A percentile compares a stretch with the other conserved stretches of the same genome.
phyloP scores from a whole-genome alignment of 495 filamentous ascomycete genomes.

The Pyrenula aspistea region DNA sequence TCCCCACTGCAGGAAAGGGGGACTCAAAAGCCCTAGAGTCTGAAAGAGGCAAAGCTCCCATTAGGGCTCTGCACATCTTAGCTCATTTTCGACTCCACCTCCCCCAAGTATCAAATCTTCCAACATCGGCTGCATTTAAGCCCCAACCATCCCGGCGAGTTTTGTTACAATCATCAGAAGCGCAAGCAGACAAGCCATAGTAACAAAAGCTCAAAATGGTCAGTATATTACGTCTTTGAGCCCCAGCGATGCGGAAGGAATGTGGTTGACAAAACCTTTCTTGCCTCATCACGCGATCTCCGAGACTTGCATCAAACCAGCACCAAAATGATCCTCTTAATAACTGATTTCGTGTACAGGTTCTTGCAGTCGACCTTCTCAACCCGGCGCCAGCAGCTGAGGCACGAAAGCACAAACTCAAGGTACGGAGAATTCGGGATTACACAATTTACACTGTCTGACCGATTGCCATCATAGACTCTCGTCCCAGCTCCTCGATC shows the following conservation, averaged over 20 bases:
- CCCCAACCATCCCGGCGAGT: not conserved
- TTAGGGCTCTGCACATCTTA: not conserved
- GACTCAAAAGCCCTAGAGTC: not conserved
- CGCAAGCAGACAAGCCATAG: not conserved
- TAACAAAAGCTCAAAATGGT: not conserved
- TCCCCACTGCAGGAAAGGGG: not conserved
- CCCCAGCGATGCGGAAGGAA: too few relatives aligned
- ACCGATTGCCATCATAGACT: constrained; percentile 39
- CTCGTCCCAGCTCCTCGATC: constrained; percentile 92
- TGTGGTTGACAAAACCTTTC: not conserved
- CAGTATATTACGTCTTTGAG: too few relatives aligned
- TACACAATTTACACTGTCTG: not conserved
- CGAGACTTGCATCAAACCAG: not conserved
- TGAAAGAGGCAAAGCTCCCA: not conserved
- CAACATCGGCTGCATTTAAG: not conserved
- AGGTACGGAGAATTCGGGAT: constrained; percentile 49
- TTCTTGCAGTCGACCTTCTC: constrained; percentile 99
- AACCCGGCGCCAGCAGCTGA: constrained; percentile 93
- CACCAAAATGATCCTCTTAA: constrained; percentile 6
- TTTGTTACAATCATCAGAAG: not conserved
- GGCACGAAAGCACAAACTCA: constrained; percentile 98
- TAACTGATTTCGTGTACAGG: constrained; percentile 46
- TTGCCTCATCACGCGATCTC: not conserved
- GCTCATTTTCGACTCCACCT: not conserved
- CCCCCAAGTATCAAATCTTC: not conserved